Conservation (phyloP, 2,329 filamentous ascomycete genomes). For the Talaromyces sp. region DNA sequence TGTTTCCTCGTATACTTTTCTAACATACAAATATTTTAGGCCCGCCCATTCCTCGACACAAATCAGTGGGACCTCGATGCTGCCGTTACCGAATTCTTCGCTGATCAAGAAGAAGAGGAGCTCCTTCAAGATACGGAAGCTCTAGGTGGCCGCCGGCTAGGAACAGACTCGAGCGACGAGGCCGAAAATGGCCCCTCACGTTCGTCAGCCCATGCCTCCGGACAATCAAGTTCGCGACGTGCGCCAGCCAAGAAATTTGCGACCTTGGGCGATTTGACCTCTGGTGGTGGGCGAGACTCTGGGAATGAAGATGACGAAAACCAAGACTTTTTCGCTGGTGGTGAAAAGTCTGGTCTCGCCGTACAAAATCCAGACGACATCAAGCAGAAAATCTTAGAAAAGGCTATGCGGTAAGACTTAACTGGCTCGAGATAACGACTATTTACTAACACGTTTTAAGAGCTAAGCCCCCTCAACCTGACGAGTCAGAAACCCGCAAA, state of each 20-base stretch:
- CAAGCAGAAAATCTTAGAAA: conserved; percentile 51
- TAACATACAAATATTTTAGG: conserved; percentile 45
- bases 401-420: conserved; percentile 38
- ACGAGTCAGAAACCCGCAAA: conserved; percentile 43
- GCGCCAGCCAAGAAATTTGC: conserved; percentile 47
- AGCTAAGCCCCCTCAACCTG: conserved; percentile 32
- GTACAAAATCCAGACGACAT: conserved; percentile 62
- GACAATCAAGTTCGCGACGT: conserved; percentile 28
- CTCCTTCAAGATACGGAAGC: conserved; percentile 32
- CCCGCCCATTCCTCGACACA: conserved; percentile 62
- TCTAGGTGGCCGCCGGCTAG: conserved; percentile 26
- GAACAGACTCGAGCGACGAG: conserved; percentile 22
- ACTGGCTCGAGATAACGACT: neutral
- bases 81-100: conserved; percentile 62
- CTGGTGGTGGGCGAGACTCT: conserved; percentile 34
- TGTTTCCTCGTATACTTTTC: neutral
- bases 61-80: conserved; percentile 65
- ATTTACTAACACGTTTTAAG: conserved; percentile 22
- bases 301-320: conserved; percentile 53
- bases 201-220: conserved; percentile 29
- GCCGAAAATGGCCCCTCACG: conserved; percentile 34
- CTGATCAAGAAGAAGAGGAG: conserved; percentile 42
- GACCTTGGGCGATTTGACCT: conserved; percentile 45
- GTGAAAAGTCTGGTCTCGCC: conserved; percentile 66
- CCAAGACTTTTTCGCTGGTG: conserved; percentile 61